Evolutionary conservation across 1,284 basidiomycete genomes (phyloP).

Genomic region (Neonothopanus nambi): DNA sequence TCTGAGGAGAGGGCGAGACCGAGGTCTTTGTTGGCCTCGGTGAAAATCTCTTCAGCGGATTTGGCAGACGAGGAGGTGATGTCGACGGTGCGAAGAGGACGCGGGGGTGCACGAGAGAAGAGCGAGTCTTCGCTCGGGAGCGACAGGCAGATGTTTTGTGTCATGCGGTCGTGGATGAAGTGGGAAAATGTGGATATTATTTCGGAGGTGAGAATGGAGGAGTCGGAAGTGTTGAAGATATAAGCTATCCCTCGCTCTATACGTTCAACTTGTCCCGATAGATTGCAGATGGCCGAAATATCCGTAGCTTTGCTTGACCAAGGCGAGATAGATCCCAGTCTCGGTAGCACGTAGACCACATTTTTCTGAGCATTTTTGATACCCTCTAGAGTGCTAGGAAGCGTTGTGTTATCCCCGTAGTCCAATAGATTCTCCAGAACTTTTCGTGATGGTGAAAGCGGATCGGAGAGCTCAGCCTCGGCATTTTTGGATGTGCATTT

Average conservation of each 20-base stretch:
- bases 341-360: conserved; percentile 76
- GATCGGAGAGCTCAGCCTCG: conserved; percentile 49
- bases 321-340: conserved; percentile 80
- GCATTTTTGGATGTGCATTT: conserved; percentile 53
- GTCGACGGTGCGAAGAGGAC: conserved; percentile 72
- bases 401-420: conserved; percentile 82
- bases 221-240: conserved; percentile 46
- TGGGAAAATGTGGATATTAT: conserved; percentile 57
- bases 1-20: conserved; percentile 90
- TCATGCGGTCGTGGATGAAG: conserved; percentile 94
- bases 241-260: conserved; percentile 75
- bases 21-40: conserved; percentile 79
- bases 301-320: conserved; percentile 94
- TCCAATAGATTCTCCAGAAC: conserved; percentile 78
- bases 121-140: conserved; percentile 63
- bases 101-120: conserved; percentile 72
- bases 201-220: conserved; percentile 35
- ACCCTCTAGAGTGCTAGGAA: conserved; percentile 44
- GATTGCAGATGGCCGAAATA: conserved; percentile 75
- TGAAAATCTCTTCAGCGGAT: conserved; percentile 59
- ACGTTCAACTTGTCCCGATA: conserved; percentile 62
- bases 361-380: conserved; percentile 40
- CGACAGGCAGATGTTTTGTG: conserved; percentile 69
- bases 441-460: conserved; percentile 45
- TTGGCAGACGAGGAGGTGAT: conserved; percentile 35